Base-by-base conservation (phyloP, 116 monocot genomes). In the Zostera marina region DNA sequence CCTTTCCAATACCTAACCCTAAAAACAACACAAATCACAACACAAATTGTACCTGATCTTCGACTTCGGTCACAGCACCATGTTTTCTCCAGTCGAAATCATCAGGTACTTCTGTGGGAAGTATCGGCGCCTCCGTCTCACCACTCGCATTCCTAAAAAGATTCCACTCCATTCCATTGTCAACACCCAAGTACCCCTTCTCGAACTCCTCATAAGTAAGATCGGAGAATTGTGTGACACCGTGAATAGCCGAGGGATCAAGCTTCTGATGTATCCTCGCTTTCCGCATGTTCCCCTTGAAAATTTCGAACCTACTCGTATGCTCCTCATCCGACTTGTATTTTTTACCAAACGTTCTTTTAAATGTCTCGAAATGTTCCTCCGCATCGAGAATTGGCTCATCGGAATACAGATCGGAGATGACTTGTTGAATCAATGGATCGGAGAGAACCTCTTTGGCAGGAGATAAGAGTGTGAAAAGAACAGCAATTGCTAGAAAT, bases 11-110 rank as follows among this genome's bases (percentile, higher is more conserved):
- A 22, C 12, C 1, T 4, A n/a, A 39, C 7, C 25, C 4, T 4
- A 0, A 11, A 55, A 38, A 11, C n/a, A n/a, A n/a, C n/a, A n/a
- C n/a, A 1, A 7, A 55, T 1, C 8, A 5, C 2, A 39, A 10
- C 55, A 54, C 24, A 20, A 59, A 22, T 47, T 14, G 8, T 32
- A 86, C 91, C 86, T 91, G 91, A 64, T 91, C 71, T 75, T 82
- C 86, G 48, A 91, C 82, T 9, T 45, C 65, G n/a, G 76, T 74
- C 53, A 91, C 86, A 44, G 91, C 91, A 1, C 91, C 91, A 10
- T 70, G 72, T 14, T 91, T 86, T 65, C 91, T 77, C 91, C 91
- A 91, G 41, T 86, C 91, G 62, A 86, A 86, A 52, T 91, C 82
- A 38, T 73, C 42, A 1, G 91, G 86, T 32, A 91, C 70, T 25